Evolutionary conservation across 306 rosid species (phyloP).

Genomic region (Cercis canadensis): DNA sequence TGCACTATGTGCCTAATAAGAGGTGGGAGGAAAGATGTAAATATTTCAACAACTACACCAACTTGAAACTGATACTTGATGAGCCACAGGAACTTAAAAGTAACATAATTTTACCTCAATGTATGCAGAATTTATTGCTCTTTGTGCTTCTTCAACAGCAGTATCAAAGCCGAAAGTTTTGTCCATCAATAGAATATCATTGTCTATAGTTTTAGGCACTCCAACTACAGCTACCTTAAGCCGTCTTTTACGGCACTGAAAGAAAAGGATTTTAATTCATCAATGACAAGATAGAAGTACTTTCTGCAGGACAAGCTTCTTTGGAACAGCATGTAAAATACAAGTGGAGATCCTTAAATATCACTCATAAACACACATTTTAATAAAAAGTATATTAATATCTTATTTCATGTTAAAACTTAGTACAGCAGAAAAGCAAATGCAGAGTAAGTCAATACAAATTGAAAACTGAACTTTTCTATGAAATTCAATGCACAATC

Average conservation of each 20-base stretch:
- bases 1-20: constrained; percentile 91
- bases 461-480: background rate
- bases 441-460: constrained; percentile 10
- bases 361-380: constrained; percentile 10
- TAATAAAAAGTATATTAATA: background rate
- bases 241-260: constrained; percentile 76
- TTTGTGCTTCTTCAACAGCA: constrained; percentile 98
- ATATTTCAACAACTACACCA: constrained; percentile 18
- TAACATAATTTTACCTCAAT: constrained; percentile 69
- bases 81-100: constrained; percentile 18
- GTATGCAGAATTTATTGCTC: constrained; percentile 97
- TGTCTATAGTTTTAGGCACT: constrained; percentile 96
- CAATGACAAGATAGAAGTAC: background rate
- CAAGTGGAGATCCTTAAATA: constrained; percentile 5
- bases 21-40: constrained; percentile 34
- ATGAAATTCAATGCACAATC: constrained; percentile 23
- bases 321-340: constrained; percentile 13
- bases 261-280: constrained; percentile 23
- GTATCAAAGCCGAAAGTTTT: constrained; percentile 99
- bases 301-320: constrained; percentile 3
- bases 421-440: background rate
- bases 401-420: constrained; percentile 8
- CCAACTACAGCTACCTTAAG: constrained; percentile 88
- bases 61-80: constrained; percentile 5
- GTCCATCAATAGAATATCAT: constrained; percentile 93